phyloP scores from a whole-genome alignment of 176 grass and related monocot species.

The Aegilops tauschii region DNA sequence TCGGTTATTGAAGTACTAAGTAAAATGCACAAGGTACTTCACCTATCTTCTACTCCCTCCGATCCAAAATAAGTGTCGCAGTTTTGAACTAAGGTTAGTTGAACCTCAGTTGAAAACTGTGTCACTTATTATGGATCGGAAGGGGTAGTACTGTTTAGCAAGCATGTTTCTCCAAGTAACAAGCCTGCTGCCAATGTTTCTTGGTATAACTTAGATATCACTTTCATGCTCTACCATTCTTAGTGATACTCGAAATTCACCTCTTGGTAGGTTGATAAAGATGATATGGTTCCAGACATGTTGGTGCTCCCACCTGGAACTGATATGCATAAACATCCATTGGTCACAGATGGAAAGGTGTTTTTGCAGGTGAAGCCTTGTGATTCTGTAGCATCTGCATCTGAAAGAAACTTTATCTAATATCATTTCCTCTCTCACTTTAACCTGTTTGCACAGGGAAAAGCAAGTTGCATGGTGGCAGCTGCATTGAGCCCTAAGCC shows the following conservation, averaged over 20 bases:
- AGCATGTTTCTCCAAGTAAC: conserved; percentile 13
- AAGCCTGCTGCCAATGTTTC: neutral
- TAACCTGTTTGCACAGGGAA: conserved; percentile 53
- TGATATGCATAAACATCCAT: conserved; percentile 85
- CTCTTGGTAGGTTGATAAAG: conserved; percentile 57
- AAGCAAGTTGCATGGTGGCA: conserved; percentile 93
- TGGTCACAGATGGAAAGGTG: conserved; percentile 67
- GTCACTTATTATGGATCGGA: too few species aligned
- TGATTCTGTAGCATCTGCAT: conserved; percentile 3
- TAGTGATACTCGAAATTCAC: neutral
- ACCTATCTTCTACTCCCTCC: conserved; percentile 8
- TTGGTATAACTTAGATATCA: conserved; percentile 2
- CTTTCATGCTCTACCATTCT: neutral
- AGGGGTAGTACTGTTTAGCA: neutral
- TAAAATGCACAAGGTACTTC: conserved; percentile 50
- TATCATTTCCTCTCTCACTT: neutral
- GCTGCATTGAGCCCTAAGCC: conserved; percentile 75
- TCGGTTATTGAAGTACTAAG: conserved; percentile 60
- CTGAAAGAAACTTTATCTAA: neutral
- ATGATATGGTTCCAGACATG: conserved; percentile 74
- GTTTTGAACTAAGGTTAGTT: too few species aligned
- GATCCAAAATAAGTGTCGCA: too few species aligned
- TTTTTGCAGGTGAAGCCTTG: conserved; percentile 69
- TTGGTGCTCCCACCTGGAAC: conserved; percentile 66
- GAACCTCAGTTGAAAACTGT: too few species aligned